Percentiles rank a stretch among this genome's conserved stretches.
Conservation (phyloP, 2,329 filamentous ascomycete genomes). For the Clarireedia paspali region DNA sequence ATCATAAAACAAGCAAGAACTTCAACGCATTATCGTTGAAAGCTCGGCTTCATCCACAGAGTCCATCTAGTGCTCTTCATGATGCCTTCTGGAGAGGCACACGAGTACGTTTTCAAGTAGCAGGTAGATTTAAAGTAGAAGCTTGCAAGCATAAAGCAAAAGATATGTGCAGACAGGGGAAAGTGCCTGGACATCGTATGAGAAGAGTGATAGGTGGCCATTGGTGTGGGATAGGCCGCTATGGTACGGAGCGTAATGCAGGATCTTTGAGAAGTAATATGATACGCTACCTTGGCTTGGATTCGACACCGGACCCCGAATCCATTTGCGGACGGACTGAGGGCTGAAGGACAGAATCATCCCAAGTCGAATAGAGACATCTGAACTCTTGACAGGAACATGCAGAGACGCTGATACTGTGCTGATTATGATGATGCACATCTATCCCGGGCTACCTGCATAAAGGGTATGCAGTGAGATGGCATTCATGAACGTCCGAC, state of each 20-base stretch:
- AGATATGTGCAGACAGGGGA: not conserved
- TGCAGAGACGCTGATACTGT: not conserved
- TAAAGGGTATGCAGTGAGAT: constrained; percentile 4
- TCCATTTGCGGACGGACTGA: not conserved
- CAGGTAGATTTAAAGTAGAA: too few relatives aligned
- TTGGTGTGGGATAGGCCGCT: not conserved
- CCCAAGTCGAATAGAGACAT: not conserved
- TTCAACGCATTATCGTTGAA: constrained; percentile 4
- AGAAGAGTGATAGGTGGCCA: not conserved
- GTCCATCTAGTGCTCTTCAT: not conserved
- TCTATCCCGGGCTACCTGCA: not conserved
- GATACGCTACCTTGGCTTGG: not conserved
- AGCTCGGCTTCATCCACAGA: not conserved
- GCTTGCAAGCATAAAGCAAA: too few relatives aligned
- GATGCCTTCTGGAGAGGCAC: not conserved
- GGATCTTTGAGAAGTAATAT: not conserved
- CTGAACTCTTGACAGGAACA: not conserved
- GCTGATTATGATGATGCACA: not conserved
- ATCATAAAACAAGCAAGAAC: constrained; percentile 2
- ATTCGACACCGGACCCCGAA: not conserved
- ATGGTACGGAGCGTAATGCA: not conserved
- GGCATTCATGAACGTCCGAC: not conserved
- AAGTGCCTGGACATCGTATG: not conserved
- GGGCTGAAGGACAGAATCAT: not conserved
- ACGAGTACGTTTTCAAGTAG: not conserved